A percentile compares a stretch with the other conserved stretches of the same genome.
Conservation (phyloP, 2,329 filamentous ascomycete species). For the Epichloe glyceriae region DNA sequence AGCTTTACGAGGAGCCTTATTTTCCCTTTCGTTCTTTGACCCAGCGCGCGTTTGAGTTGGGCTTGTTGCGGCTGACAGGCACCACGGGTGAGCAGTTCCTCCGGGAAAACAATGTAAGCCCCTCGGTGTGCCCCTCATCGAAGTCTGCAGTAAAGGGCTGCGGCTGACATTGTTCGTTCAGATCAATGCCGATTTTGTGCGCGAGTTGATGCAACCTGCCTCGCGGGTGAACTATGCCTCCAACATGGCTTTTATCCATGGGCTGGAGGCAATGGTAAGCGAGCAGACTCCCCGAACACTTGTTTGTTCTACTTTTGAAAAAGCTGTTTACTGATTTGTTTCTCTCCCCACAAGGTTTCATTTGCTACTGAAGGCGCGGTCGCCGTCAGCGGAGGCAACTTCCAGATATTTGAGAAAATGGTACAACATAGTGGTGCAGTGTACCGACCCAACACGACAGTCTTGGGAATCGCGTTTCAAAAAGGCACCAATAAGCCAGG, state of each 20-base stretch:
- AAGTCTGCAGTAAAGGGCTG: too few relatives aligned
- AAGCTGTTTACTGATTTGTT: neutral
- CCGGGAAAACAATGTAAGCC: constrained; percentile 38
- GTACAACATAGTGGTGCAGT: constrained; percentile 48
- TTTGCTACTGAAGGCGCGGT: constrained; percentile 81
- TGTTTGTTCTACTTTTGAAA: neutral
- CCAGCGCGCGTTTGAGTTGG: constrained; percentile 52
- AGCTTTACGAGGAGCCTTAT: constrained; percentile 65
- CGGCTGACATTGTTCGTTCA: constrained; percentile 13
- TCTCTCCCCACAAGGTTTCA: constrained; percentile 42
- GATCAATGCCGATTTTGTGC: constrained; percentile 54
- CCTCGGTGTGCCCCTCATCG: neutral
- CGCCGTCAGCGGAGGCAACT: constrained; percentile 74
- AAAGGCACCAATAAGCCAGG: constrained; percentile 27
- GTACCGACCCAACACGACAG: constrained; percentile 52
- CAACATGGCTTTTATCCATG: constrained; percentile 76
- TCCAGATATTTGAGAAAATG: constrained; percentile 86
- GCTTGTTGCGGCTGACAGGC: constrained; percentile 50
- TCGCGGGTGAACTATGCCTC: constrained; percentile 93
- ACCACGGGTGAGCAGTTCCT: constrained; percentile 65
- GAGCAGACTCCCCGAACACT: neutral
- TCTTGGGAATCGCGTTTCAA: constrained; percentile 44
- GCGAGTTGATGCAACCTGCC: constrained; percentile 77
- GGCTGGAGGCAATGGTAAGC: constrained; percentile 66
- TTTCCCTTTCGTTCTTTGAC: constrained; percentile 78